These are phyloP conservation scores for Monosporascus sp. DNA, from an alignment of 2,329 filamentous ascomycete species.

Conservation along the genomic window DNA sequence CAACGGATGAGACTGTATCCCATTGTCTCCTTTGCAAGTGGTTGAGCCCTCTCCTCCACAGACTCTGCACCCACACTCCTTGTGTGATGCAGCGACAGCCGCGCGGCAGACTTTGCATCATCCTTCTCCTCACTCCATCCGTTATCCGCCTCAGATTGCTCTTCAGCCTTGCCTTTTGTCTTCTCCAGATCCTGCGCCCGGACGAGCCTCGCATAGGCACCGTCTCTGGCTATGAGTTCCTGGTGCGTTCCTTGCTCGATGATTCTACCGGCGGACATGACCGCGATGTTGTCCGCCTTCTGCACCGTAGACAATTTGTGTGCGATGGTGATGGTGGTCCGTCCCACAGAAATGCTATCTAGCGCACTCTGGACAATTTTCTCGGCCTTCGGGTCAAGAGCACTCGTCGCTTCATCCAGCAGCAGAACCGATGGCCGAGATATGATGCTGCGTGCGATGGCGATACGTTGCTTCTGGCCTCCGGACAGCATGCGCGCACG, in stretches of 20 bases:
- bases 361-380: slow-evolving; percentile 71
- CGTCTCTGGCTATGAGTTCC: slow-evolving; percentile 60
- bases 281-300: slow-evolving; percentile 86
- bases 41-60: slow-evolving; percentile 20
- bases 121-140: not conserved
- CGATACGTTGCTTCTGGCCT: slow-evolving; percentile 87
- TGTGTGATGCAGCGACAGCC: slow-evolving; percentile 38
- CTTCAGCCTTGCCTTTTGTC: not conserved
- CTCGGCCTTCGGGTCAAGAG: slow-evolving; percentile 61
- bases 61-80: slow-evolving; percentile 46
- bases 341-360: slow-evolving; percentile 69
- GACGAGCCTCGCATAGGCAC: slow-evolving; percentile 68
- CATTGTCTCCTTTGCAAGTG: too few species aligned
- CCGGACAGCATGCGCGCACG: slow-evolving; percentile 79
- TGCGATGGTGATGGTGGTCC: slow-evolving; percentile 86
- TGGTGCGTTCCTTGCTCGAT: slow-evolving; percentile 75
- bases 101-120: too few species aligned
- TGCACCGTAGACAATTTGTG: slow-evolving; percentile 85
- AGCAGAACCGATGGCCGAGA: slow-evolving; percentile 50
- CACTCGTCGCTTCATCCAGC: slow-evolving; percentile 53
- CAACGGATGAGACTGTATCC: too few species aligned
- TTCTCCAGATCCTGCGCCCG: slow-evolving; percentile 61
- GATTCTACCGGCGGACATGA: slow-evolving; percentile 79
- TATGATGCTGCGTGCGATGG: slow-evolving; percentile 81
- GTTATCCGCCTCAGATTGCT: not conserved